Conservation (phyloP, 257 asterid genomes). For the Penstemon davidsonii region DNA sequence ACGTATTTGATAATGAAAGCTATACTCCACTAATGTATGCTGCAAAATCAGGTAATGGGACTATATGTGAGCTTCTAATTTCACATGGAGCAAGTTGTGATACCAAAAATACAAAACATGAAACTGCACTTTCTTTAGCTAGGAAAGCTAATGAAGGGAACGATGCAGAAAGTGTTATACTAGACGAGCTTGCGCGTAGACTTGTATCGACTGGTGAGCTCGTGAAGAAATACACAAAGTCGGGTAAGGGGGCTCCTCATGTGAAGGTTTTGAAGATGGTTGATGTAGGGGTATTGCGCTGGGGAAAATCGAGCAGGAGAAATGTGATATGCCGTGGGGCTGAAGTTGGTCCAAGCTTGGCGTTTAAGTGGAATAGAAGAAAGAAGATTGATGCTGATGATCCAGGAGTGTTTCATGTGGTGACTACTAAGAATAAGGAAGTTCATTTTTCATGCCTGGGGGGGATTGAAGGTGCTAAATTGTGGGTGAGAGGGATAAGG, state of each 20-base stretch:
- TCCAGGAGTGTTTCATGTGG: conserved; percentile 58
- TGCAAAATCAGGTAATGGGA: conserved; percentile 46
- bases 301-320: conserved; percentile 70
- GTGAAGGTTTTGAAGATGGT: conserved; percentile 61
- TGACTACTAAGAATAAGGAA: conserved; percentile 58
- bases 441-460: conserved; percentile 69
- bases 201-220: conserved; percentile 49
- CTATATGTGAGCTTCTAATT: conserved; percentile 51
- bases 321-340: conserved; percentile 65
- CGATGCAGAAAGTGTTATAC: conserved; percentile 42
- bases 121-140: conserved; percentile 57
- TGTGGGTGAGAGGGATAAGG: conserved; percentile 77
- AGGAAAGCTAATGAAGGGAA: conserved; percentile 28
- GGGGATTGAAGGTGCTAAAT: conserved; percentile 52
- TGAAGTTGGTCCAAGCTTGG: conserved; percentile 55
- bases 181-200: conserved; percentile 56
- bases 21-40: conserved; percentile 71
- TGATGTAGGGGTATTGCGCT: conserved; percentile 46
- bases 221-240: conserved; percentile 67
- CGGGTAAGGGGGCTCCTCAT: conserved; percentile 61
- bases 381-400: conserved; percentile 57
- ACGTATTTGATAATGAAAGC: conserved; percentile 49
- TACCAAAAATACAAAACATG: conserved; percentile 37
- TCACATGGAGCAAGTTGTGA: conserved; percentile 51
- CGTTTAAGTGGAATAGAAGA: conserved; percentile 56